These are phyloP conservation scores for Phaffia tasmanica DNA, from an alignment of 768 basidiomycete genomes.

Conservation along the genomic window DNA sequence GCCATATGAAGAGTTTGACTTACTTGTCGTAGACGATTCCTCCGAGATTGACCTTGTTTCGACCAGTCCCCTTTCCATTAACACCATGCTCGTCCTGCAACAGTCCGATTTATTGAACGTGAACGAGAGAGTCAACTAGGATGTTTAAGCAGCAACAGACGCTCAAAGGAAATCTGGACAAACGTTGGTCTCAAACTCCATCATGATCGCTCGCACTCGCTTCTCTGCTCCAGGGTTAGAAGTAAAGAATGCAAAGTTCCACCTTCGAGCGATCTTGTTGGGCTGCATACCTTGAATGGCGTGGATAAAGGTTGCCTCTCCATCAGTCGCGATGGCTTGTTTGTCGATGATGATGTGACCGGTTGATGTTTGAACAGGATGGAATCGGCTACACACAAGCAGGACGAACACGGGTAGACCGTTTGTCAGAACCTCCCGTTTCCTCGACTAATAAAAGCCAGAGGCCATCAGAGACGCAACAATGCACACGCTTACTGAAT, in stretches of 20 bases:
- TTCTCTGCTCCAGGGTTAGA: conserved; percentile 44
- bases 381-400: conserved; percentile 51
- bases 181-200: conserved; percentile 81
- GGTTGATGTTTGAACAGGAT: conserved; percentile 55
- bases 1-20: conserved; percentile 14
- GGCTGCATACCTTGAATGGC: conserved; percentile 98
- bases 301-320: conserved; percentile 63
- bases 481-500: conserved; percentile 35
- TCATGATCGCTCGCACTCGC: conserved; percentile 75
- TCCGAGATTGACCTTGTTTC: conserved; percentile 75
- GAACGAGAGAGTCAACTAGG: not conserved
- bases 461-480: not conserved
- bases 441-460: not conserved
- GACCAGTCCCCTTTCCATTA: conserved; percentile 66
- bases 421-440: too few relatives aligned
- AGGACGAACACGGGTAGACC: not conserved
- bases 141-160: not conserved
- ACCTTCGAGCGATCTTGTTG: conserved; percentile 68
- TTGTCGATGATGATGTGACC: conserved; percentile 63
- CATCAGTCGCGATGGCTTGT: conserved; percentile 43
- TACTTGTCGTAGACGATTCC: conserved; percentile 61
- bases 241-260: conserved; percentile 95
- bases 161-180: conserved; percentile 13
- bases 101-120: not conserved
- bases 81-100: conserved; percentile 56